Base-by-base conservation (phyloP, 805 yeast genomes). In the Kregervanrija fluxuum region DNA sequence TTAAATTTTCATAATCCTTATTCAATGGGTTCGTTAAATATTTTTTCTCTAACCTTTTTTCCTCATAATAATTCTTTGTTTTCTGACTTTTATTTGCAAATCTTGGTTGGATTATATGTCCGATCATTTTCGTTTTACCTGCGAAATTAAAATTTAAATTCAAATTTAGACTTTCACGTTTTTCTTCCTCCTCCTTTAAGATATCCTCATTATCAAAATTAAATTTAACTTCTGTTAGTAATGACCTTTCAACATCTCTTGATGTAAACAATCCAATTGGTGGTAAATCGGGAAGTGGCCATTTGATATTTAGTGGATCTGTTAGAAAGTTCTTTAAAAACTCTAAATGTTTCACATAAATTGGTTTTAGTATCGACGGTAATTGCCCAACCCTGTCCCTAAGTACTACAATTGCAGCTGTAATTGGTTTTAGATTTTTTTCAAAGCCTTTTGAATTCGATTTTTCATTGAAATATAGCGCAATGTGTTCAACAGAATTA, bases 401-500 rank as follows among this genome's bases (percentile, higher is more conserved):
- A 42, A 88, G 63, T 30, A 89, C 86, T 3, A 89, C 95, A 14
- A 84, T 73, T 1, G 95, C 88, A 1, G 95, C 86, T 1, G 90
- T 79, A 9, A 84, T 79, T 39, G 79, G 80, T 49, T 78, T 82
- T 37, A 88, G 66, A 51, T 77, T 76, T 3, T 38, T 41, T 14
- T 45, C 35, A 28, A 41, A 42, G 13, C 35, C 42, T 10, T 45
- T 41, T 3, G 53, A 62, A 53, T 65, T 66, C 55, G 14, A 55
- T 48, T 33, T 53, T 48, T 65, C 47, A 47, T 60, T 57, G 68
- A 79, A 74, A 54, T 72, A 67, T 46, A 74, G 56, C 49, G 79
- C 77, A 49, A 88, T 80, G 59, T 91, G 98, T 54, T 91, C 96
- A 22, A 87, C 79, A 3, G 95, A 82, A 54, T 86, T 82, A 46